Evolutionary conservation across 2,329 filamentous ascomycete species (phyloP).

Genomic region (Fusarium fujikuroi): DNA sequence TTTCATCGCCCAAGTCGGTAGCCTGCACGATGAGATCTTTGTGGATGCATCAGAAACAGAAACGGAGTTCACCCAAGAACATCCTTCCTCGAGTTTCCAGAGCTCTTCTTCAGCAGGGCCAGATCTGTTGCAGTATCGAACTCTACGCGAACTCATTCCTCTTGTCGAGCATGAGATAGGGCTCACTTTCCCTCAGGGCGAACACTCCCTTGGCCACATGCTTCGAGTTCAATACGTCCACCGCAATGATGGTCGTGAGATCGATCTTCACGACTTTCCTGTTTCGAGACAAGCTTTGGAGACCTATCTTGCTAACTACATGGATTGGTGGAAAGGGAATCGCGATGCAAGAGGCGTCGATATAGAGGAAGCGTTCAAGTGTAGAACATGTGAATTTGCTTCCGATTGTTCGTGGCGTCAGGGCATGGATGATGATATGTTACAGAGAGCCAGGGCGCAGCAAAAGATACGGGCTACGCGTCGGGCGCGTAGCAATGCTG

Average conservation of each 20-base stretch:
- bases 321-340: slow-evolving; percentile 90
- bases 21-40: slow-evolving; percentile 73
- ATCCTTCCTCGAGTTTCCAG: slow-evolving; percentile 27
- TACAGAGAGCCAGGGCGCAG: slow-evolving; percentile 38
- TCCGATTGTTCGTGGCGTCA: slow-evolving; percentile 82
- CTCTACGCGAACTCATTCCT: slow-evolving; percentile 58
- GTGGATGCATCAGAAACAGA: slow-evolving; percentile 58
- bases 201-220: slow-evolving; percentile 59
- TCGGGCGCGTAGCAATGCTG: slow-evolving; percentile 8
- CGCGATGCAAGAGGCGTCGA: slow-evolving; percentile 78
- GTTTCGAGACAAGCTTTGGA: slow-evolving; percentile 74
- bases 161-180: slow-evolving; percentile 60
- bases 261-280: slow-evolving; percentile 69
- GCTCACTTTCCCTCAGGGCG: slow-evolving; percentile 64
- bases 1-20: slow-evolving; percentile 80
- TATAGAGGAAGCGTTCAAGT: slow-evolving; percentile 90
- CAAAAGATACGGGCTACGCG: slow-evolving; percentile 39
- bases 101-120: slow-evolving; percentile 36
- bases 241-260: slow-evolving; percentile 61
- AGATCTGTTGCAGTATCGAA: slow-evolving; percentile 59
- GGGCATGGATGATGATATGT: slow-evolving; percentile 70
- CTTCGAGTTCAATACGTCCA: slow-evolving; percentile 66
- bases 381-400: slow-evolving; percentile 83
- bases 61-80: slow-evolving; percentile 13
- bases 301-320: slow-evolving; percentile 72